Evolutionary conservation across 2,329 filamentous ascomycete genomes (phyloP).

Genomic region (Nigrograna mackinnonii): DNA sequence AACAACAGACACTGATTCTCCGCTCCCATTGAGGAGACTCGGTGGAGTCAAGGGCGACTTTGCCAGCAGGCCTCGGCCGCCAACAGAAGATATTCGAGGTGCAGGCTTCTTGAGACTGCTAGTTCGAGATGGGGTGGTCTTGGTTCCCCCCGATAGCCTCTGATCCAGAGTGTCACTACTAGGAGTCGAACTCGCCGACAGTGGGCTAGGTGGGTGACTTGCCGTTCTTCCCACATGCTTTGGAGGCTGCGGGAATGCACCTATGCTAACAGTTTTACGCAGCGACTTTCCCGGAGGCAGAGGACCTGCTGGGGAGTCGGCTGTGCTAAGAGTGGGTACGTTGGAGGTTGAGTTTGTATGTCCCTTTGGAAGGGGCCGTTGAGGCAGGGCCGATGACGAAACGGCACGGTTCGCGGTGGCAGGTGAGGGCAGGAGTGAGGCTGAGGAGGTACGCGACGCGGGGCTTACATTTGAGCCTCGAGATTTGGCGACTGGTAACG

Average conservation of each 20-base stretch:
- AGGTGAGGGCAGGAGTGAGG: conserved; percentile 32
- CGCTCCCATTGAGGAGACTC: conserved; percentile 78
- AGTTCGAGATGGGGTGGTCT: conserved; percentile 29
- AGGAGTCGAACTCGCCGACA: conserved; percentile 52
- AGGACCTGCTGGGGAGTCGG: conserved; percentile 38
- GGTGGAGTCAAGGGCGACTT: conserved; percentile 58
- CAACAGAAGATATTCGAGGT: conserved; percentile 51
- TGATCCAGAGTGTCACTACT: conserved; percentile 36
- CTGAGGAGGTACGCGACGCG: conserved; percentile 23
- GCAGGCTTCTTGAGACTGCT: conserved; percentile 53
- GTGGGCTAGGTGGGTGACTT: conserved; percentile 64
- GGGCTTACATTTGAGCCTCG: conserved; percentile 56
- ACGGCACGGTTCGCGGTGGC: conserved; percentile 27
- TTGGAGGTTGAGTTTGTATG: conserved; percentile 37
- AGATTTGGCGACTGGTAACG: conserved; percentile 73
- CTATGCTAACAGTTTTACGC: conserved; percentile 89
- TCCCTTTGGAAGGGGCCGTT: conserved; percentile 24
- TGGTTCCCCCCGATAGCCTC: conserved; percentile 29
- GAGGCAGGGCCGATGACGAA: conserved; percentile 36
- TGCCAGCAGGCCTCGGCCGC: conserved; percentile 31
- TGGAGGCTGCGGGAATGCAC: conserved; percentile 89
- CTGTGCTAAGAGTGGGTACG: conserved; percentile 54
- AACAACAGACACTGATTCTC: conserved; percentile 74
- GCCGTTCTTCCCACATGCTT: conserved; percentile 62
- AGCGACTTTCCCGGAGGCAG: conserved; percentile 64